Evolutionary conservation across 805 yeast species (phyloP), one percentile per base, ranked within the genome.

Genomic region (Spathaspora boniae): DNA sequence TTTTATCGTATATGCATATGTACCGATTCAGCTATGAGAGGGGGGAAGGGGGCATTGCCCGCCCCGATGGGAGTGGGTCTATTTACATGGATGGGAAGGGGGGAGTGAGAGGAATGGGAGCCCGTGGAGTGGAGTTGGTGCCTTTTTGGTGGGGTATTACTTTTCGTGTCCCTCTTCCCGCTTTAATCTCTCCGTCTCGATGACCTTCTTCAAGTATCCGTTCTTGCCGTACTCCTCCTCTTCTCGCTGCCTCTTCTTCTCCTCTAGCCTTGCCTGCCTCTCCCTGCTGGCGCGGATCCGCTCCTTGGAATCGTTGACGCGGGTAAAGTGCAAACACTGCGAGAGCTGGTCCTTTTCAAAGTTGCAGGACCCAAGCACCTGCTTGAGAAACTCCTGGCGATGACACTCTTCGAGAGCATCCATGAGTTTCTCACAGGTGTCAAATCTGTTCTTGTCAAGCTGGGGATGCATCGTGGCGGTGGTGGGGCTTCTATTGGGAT

Each of bases 321-420:
- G 73, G 5, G 91, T 84, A 36, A 76, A 77, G 52, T 87, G 93
- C 16, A 94, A 68, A 61, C 98, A 91, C 51, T 76, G 66, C 23
- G 82, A 62, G 35, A 93, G 69, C 34, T 84, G 89, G 43, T 83
- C 86, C 51, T 88, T 88, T 49, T 83, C 81, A 35, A 80, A 78
- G 59, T 87, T 86, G 62, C 98, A 91, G 40, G 76, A 68, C 18
- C 98, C 98, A 46, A 86, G 65, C 6, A 85, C 80, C 54, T 84
- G 77, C 45, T 76, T 72, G 41, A 83, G 47, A 46, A 80, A 82
- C 37, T 80, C 82, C 36, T 71, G 71, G 40, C 77, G 72, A 51
- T 89, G 96, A 56, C 98, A 91, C 54, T 86, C 82, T 50, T 91
- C 95, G 5, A 91, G 72, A 0, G 95, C 96, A 42, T 82, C 80